Conservation (phyloP, 2,329 filamentous ascomycete species). For the Penicillium sp. region DNA sequence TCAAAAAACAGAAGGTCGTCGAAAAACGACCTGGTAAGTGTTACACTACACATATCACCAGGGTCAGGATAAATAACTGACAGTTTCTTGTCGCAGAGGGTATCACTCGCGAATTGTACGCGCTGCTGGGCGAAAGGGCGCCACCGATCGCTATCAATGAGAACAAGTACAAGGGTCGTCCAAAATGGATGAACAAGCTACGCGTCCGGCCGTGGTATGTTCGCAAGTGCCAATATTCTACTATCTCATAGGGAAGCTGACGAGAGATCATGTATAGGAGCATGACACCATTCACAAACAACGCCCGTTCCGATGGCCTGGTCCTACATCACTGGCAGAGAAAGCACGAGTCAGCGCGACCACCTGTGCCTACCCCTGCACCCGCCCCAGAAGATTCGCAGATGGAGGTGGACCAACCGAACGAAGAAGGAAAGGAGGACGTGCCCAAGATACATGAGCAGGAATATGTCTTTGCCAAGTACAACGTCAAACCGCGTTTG, state of each 20-base stretch:
- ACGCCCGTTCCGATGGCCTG: conserved; percentile 68
- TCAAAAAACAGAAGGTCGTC: conserved; percentile 70
- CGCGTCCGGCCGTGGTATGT: conserved; percentile 45
- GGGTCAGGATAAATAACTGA: background rate
- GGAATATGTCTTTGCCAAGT: conserved; percentile 70
- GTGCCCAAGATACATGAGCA: conserved; percentile 38
- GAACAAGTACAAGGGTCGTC: conserved; percentile 51
- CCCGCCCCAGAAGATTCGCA: conserved; percentile 34
- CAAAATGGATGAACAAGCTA: conserved; percentile 46
- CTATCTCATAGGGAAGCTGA: conserved; percentile 49
- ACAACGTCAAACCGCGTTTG: conserved; percentile 74
- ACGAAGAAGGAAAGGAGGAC: conserved; percentile 36
- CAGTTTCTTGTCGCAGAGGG: conserved; percentile 38
- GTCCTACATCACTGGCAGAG: conserved; percentile 76
- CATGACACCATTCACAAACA: conserved; percentile 68
- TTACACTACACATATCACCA: background rate
- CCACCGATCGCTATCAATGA: conserved; percentile 52
- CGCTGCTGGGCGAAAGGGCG: conserved; percentile 50
- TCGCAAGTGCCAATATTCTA: conserved; percentile 49
- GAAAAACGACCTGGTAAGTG: conserved; percentile 55
- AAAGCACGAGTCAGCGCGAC: conserved; percentile 51
- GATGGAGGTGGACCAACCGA: conserved; percentile 40
- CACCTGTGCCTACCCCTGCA: conserved; percentile 14
- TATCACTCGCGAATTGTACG: conserved; percentile 50
- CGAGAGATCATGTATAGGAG: conserved; percentile 56